Evolutionary conservation across 176 grass and related monocot genomes (phyloP).

Genomic region (Oryza officinalis): DNA sequence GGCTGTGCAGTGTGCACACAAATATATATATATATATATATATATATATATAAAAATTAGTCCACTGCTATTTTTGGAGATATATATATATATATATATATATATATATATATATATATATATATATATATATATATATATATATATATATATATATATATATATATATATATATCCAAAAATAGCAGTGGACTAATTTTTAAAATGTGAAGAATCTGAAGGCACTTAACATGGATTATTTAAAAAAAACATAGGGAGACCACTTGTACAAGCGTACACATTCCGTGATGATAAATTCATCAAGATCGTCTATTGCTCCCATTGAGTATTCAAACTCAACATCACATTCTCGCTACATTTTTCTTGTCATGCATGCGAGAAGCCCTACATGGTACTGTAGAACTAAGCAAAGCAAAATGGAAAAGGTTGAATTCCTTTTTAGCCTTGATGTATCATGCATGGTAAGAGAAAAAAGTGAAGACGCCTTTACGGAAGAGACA

Average conservation of each 20-base stretch:
- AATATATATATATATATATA: no score
- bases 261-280: background rate
- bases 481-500: background rate
- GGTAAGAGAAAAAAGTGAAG: background rate
- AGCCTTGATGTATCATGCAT: background rate
- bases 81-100: no score
- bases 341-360: no score
- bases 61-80: no score
- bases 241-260: no score
- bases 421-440: background rate
- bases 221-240: no score
- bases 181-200: background rate
- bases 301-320: no score
- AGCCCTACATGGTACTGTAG: background rate
- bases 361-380: background rate
- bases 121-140: no score
- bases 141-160: no score
- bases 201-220: background rate
- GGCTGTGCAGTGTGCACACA: background rate
- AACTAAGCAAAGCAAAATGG: background rate
- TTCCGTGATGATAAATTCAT: background rate
- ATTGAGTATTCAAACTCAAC: background rate
- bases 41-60: no score
- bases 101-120: no score
- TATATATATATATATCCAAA: no score